A percentile compares a stretch with the other conserved stretches of the same genome.
These are phyloP conservation scores for Ogataea saltuana DNA, from an alignment of 805 yeast genomes.

Conservation along the genomic window DNA sequence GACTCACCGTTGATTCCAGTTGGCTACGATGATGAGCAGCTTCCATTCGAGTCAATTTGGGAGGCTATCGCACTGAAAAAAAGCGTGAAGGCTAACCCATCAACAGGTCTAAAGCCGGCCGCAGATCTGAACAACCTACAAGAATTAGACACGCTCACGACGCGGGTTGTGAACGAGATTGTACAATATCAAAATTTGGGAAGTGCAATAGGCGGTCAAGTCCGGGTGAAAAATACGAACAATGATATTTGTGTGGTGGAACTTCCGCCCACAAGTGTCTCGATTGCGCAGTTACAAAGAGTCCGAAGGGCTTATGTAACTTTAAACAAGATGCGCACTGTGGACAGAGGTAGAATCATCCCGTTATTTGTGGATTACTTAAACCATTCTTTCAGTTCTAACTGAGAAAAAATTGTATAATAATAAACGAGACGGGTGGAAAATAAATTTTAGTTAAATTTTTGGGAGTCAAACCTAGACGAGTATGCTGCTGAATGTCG, in stretches of 20 bases:
- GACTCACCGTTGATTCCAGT: slow-evolving; percentile 87
- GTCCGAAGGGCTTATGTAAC: slow-evolving; percentile 80
- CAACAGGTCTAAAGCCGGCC: slow-evolving; percentile 81
- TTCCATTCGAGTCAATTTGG: slow-evolving; percentile 71
- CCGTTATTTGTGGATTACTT: slow-evolving; percentile 79
- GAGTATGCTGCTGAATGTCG: slow-evolving; percentile 11
- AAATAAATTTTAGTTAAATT: too few species aligned
- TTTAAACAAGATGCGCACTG: slow-evolving; percentile 74
- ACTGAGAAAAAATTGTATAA: background rate
- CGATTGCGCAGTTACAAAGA: slow-evolving; percentile 79
- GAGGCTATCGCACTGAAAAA: slow-evolving; percentile 57
- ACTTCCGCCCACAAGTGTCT: slow-evolving; percentile 59
- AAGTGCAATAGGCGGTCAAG: slow-evolving; percentile 48
- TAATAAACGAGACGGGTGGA: background rate
- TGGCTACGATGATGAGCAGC: slow-evolving; percentile 51
- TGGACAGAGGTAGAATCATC: slow-evolving; percentile 67
- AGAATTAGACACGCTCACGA: slow-evolving; percentile 72
- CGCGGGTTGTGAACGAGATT: slow-evolving; percentile 59
- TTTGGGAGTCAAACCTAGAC: too few species aligned
- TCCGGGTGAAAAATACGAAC: slow-evolving; percentile 40
- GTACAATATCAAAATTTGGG: slow-evolving; percentile 61
- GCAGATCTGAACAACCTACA: slow-evolving; percentile 74
- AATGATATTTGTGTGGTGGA: slow-evolving; percentile 45
- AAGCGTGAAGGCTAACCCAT: slow-evolving; percentile 77
- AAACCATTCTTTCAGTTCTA: slow-evolving; percentile 56